Base-by-base conservation (phyloP, 768 basidiomycete species). In the Pisolithus orientalis region DNA sequence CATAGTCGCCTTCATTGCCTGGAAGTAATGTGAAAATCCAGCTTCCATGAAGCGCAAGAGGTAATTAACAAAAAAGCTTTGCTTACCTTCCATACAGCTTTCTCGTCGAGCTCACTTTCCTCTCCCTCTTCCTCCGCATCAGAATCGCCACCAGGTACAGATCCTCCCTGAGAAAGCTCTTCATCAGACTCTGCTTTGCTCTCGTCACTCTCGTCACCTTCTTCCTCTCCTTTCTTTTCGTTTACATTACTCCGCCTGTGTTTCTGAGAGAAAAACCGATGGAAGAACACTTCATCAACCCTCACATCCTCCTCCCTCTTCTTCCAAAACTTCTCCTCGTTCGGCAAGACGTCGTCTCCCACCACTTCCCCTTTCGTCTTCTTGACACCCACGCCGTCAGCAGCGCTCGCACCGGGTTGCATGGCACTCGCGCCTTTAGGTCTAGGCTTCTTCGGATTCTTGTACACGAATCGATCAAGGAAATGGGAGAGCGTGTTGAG, bases 401-500 rank as follows among this genome's bases (percentile, higher is more conserved):
- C 58, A 1, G 74, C 76, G 45, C 77, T 78, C 6, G 87, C 87
- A 1, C 85, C 83, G n/a, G 93, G 93, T 70, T 99, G 95, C 96
- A 98, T 98, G 50, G 90, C 88, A 55, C 87, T 90, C 0, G 82
- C 75, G n/a, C 94, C 94, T 63, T 84, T 86, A 7, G 79, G 72
- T 51, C 73, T 76, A 1, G 70, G 57, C 60, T 86, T 84, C 73
- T 97, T 98, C 1, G 94, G 85, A 65, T 98, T 97, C 69, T 94
- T 91, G 75, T 92, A 97, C 40, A 97, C 90, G 71, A 98, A 97
- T 2, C 94, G 83, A 65, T 98, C 96, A 39, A 98, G 80, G 80
- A 99, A 97, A 61, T 94, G 90, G 0, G 90, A 85, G 24, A 97
- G 80, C 0, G 94, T 94, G 72, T 96, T 94, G 52, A 93, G 83